phyloP scores from a whole-genome alignment of 192 early-diverging fungal species.

The Rhizoclosmatium globosum region DNA sequence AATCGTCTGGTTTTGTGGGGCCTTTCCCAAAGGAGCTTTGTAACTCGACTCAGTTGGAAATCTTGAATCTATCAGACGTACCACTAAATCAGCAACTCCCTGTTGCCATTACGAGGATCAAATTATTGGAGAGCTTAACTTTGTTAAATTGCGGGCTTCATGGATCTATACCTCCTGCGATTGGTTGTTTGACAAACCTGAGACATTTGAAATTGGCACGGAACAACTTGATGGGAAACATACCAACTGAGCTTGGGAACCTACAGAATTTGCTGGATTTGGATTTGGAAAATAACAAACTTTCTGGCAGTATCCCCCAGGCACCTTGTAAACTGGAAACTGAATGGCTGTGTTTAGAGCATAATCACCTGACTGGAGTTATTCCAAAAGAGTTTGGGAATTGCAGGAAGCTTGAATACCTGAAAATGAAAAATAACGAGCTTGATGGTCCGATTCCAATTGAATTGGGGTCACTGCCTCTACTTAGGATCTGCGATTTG shows the following conservation, averaged over 20 bases:
- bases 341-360: not conserved
- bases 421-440: conserved; percentile 7
- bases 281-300: not conserved
- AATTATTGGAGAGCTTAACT: no score
- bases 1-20: no score
- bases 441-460: not conserved
- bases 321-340: not conserved
- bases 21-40: no score
- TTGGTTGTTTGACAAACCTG: not conserved
- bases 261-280: not conserved
- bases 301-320: not conserved
- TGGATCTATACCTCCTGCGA: not conserved
- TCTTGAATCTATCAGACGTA: no score
- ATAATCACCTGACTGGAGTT: not conserved
- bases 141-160: not conserved
- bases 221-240: not conserved
- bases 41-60: no score
- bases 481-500: no score
- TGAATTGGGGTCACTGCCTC: not conserved
- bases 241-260: not conserved
- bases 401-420: not conserved
- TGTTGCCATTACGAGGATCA: no score
- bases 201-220: not conserved
- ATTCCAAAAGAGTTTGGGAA: conserved; percentile 4
- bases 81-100: no score